These are phyloP conservation scores for Pulveroboletus sp. DNA, from an alignment of 768 basidiomycete genomes.

Conservation along the genomic window DNA sequence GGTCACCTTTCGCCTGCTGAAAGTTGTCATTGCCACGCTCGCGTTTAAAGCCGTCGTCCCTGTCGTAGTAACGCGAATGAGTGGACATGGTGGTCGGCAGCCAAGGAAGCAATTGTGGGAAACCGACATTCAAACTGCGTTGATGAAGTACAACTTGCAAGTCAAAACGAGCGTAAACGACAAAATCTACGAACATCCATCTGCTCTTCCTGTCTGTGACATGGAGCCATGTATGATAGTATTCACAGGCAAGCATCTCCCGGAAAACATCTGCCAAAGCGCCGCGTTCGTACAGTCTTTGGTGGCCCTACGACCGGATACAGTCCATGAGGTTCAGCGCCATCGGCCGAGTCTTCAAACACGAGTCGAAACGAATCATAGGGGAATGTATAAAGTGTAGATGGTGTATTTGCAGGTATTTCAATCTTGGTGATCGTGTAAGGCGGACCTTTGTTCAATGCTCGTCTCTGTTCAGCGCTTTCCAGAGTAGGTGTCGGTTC, in stretches of 20 bases:
- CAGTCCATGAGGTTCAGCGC: background rate
- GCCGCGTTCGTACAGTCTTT: conserved; percentile 6
- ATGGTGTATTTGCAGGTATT: background rate
- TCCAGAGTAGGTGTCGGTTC: conserved; percentile 13
- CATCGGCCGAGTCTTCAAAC: conserved; percentile 5
- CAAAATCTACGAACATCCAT: background rate
- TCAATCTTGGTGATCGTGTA: background rate
- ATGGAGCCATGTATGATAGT: background rate
- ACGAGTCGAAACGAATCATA: conserved; percentile 22
- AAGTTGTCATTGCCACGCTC: background rate
- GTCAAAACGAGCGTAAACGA: background rate
- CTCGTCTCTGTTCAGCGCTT: background rate
- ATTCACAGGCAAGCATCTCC: conserved; percentile 11
- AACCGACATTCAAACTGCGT: background rate
- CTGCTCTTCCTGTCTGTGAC: background rate
- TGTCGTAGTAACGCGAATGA: conserved; percentile 12
- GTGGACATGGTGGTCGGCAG: conserved; percentile 12
- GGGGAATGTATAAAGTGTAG: conserved; percentile 3
- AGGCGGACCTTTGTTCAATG: background rate
- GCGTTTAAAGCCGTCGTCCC: conserved; percentile 11
- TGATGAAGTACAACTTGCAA: background rate
- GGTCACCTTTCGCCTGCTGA: conserved; percentile 8
- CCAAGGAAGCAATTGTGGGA: conserved; percentile 13
- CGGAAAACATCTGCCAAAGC: conserved; percentile 15
- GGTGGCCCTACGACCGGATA: conserved; percentile 8